Evolutionary conservation across 2,329 filamentous ascomycete genomes (phyloP).

Genomic region (Cladophialophora exuberans): DNA sequence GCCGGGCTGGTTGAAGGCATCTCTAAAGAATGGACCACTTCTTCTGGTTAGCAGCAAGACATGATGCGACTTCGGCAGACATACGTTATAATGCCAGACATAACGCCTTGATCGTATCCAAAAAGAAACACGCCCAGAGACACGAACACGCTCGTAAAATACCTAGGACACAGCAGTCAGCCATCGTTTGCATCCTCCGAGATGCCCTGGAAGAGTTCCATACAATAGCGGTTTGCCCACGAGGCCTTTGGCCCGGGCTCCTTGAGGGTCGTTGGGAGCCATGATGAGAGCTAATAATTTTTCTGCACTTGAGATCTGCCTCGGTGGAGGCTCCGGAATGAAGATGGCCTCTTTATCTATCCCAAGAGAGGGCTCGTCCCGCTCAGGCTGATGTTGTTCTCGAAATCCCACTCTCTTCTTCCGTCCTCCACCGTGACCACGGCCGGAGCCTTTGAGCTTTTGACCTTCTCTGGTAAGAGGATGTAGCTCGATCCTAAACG

Average conservation of each 20-base stretch:
- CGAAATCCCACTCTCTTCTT: constrained; percentile 36
- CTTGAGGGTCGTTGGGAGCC: constrained; percentile 70
- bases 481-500: constrained; percentile 70
- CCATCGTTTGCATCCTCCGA: constrained; percentile 22
- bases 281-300: constrained; percentile 81
- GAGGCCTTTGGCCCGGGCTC: constrained; percentile 80
- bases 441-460: constrained; percentile 38
- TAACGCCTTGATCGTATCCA: constrained; percentile 67
- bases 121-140: constrained; percentile 68
- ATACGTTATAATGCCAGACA: constrained; percentile 72
- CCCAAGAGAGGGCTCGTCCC: constrained; percentile 44
- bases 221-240: constrained; percentile 95
- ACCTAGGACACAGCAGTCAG: constrained; percentile 57
- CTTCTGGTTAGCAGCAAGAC: constrained; percentile 23
- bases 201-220: constrained; percentile 41
- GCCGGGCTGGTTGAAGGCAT: constrained; percentile 89
- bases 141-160: constrained; percentile 85
- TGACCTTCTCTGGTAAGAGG: constrained; percentile 47
- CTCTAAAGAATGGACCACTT: constrained; percentile 83
- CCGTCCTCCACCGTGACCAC: constrained; percentile 33
- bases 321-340: constrained; percentile 70
- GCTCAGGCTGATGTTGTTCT: constrained; percentile 43
- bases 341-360: constrained; percentile 75
- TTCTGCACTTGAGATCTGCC: constrained; percentile 67
- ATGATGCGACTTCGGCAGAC: constrained; percentile 29